Evolutionary conservation across 129 eudicot genomes (phyloP), one percentile per base, ranked within the genome.

Genomic region (Centrapalus pauciflorus): DNA sequence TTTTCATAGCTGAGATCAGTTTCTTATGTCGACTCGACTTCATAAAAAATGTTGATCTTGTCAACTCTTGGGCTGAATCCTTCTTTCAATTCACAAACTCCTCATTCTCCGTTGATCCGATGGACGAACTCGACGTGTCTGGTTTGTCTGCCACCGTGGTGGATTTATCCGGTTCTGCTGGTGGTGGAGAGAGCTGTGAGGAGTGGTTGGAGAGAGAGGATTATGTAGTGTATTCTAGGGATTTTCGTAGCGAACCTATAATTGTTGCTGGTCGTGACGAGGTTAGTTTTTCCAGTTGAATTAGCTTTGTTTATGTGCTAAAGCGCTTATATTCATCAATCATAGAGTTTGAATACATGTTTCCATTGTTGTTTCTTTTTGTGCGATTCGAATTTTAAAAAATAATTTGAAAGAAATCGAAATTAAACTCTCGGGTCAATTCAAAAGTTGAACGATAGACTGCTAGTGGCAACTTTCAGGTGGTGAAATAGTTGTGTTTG

Each of bases 121-220:
- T n/a, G n/a, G n/a, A n/a, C n/a, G n/a, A n/a, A n/a, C n/a, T n/a
- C n/a, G n/a, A n/a, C n/a, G n/a, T n/a, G 45, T 57, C 75, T 6
- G 45, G 66, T 27, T 41, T 57, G 3, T 43, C 46, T 2, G 14
- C 55, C 3, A 8, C 49, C 10, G 49, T 29, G 12, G 62, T 30
- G 19, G 10, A 1, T 32, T 64, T n/a, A n/a, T n/a, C n/a, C n/a
- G n/a, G n/a, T n/a, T n/a, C 25, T 14, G 67, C 45, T n/a, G 72
- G 32, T 56, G 74, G 45, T 51, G 66, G 38, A 43, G 79, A 34
- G 17, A 51, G 69, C n/a, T 86, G 95, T 50, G 86, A 86, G 74
- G 79, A 76, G 5, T 83, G 86, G 89, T 69, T 86, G 82, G 84
- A 67, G 71, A 78, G 59, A 51, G 72, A 77, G 64, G 95, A 86